Conservation (phyloP, 1,284 basidiomycete species). For the Heliocybe sulcata region DNA sequence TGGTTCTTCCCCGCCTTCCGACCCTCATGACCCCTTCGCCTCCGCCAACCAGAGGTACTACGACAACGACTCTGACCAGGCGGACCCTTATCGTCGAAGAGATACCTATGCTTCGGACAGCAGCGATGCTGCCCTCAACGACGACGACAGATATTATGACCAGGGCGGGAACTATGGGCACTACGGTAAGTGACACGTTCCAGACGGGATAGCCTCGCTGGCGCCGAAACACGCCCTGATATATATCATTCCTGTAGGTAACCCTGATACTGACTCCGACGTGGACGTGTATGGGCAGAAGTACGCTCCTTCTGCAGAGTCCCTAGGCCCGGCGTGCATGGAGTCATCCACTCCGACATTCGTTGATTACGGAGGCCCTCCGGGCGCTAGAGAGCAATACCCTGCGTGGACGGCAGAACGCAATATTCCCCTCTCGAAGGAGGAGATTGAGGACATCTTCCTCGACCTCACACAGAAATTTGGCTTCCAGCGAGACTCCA, state of each 20-base stretch:
- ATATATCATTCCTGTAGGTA: conserved; percentile 27
- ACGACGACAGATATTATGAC: conserved; percentile 59
- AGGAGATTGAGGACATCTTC: conserved; percentile 99
- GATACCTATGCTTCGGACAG: conserved; percentile 65
- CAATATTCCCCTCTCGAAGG: conserved; percentile 93
- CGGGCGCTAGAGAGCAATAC: conserved; percentile 68
- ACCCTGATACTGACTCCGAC: conserved; percentile 71
- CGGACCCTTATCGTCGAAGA: conserved; percentile 47
- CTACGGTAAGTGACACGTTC: conserved; percentile 39
- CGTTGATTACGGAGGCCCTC: conserved; percentile 41
- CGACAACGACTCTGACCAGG: conserved; percentile 71
- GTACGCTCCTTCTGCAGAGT: conserved; percentile 66
- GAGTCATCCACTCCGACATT: conserved; percentile 60
- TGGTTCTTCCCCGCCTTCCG: conserved; percentile 12
- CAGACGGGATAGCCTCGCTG: background rate
- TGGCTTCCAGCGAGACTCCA: conserved; percentile 92
- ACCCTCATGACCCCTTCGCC: conserved; percentile 48
- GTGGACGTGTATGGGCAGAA: conserved; percentile 64
- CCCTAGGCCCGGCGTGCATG: conserved; percentile 49
- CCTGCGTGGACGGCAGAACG: conserved; percentile 92
- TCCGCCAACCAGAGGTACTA: conserved; percentile 46
- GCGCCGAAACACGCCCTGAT: background rate
- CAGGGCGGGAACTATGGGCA: conserved; percentile 54
- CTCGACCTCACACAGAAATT: conserved; percentile 98
- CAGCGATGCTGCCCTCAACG: conserved; percentile 42